A percentile compares a stretch with the other conserved stretches of the same genome.
Evolutionary conservation across 192 early-diverging fungal species (phyloP).

Genomic region (Physocladia obscura): DNA sequence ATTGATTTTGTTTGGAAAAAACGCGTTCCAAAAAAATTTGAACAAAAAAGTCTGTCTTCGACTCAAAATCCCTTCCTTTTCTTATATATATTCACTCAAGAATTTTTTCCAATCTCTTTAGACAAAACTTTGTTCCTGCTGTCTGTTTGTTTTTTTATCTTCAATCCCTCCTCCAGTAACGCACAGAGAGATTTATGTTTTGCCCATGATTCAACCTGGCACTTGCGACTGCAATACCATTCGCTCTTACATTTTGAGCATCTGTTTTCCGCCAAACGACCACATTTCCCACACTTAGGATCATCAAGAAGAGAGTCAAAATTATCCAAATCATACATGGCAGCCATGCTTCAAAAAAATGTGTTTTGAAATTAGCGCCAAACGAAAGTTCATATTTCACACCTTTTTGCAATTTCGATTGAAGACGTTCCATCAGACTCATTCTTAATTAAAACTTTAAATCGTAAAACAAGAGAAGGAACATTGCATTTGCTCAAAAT

Average conservation of each 20-base stretch:
- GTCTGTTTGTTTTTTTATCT: too few species aligned
- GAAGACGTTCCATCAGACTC: conserved; percentile 1
- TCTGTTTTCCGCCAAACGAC: conserved; percentile 39
- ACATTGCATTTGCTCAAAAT: conserved; percentile 1
- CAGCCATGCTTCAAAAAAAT: conserved; percentile 25
- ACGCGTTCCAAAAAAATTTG: too few species aligned
- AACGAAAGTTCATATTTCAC: neutral
- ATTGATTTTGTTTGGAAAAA: neutral
- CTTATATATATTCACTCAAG: too few species aligned
- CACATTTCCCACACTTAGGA: conserved; percentile 50
- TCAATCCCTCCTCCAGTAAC: conserved; percentile 13
- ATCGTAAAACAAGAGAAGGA: neutral
- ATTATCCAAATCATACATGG: conserved; percentile 44
- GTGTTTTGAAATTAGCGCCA: neutral
- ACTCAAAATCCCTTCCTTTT: too few species aligned
- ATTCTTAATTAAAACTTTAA: conserved; percentile 18
- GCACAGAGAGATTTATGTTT: conserved; percentile 40
- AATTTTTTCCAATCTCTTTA: too few species aligned
- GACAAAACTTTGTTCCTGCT: too few species aligned
- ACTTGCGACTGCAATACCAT: conserved; percentile 54
- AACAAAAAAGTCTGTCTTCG: too few species aligned
- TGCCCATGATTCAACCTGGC: conserved; percentile 41
- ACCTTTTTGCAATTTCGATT: conserved; percentile 14
- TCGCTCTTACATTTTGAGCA: conserved; percentile 54
- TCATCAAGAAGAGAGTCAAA: conserved; percentile 39